Base-by-base conservation (phyloP, 2,329 filamentous ascomycete genomes). In the Pyrenophora tritici-repentis region DNA sequence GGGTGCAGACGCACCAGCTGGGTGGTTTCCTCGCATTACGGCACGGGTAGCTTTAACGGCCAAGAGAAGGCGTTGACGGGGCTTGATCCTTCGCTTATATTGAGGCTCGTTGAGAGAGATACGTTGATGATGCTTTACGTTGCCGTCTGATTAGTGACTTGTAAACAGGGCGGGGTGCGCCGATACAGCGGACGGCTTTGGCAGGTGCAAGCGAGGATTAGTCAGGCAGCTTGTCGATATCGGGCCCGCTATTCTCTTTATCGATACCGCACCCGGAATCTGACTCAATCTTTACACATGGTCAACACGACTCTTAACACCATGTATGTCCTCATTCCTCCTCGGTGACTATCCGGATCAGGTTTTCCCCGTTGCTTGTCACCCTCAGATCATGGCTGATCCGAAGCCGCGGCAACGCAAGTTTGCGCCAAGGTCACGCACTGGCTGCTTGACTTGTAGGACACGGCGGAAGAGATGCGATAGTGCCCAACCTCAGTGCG, bases 401-500 rank as follows among this genome's bases (percentile, higher is more conserved):
- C 40, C 59, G 33, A 66, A 64, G 42, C 62, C 67, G 14, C 65
- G 70, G 37, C 68, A 73, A 47, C 63, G 70, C 42, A 72, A 68
- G 58, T 73, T 72, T 54, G 70, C 69, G 39, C 68, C 70, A 45
- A 63, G 70, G n/a, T 70, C 66, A 13, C 59, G 70, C 36, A 66
- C 69, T 51, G 70, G 70, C 26, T 73, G 70, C 50, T 56, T 72
- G 40, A 73, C 69, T 7, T 73, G 70, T 55, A 63, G 70, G 22
- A 60, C 67, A 24, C 59, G 70, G 36, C 56, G 70, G 35, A 73
- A 73, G 45, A 59, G 70, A 47, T 73, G 70, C 55, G 70, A 72
- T 56, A 67, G 53, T 40, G 59, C 62, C 37, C 68, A 67, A 40
- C 70, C 70, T 32, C 58, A 63, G 38, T 73, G 70, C 50, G 60